Evolutionary conservation across 352 stramenopile species (phyloP), one percentile per base, ranked within the genome.

Genomic region (Phytophthora vignae): DNA sequence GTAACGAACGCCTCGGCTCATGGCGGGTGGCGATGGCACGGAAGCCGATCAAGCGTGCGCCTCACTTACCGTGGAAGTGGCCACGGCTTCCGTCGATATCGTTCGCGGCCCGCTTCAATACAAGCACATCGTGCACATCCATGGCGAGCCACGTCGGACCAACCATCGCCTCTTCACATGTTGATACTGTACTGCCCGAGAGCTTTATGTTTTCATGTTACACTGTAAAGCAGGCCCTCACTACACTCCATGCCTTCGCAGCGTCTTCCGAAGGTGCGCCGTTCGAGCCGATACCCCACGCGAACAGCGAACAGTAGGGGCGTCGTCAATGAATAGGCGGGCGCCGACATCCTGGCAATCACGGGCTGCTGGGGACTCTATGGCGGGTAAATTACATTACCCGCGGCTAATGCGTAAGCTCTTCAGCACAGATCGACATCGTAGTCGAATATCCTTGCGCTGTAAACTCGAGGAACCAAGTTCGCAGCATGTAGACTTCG

Each of bases 1-100:
- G 36, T 54, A 70, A 74, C 67, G 60, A 70, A 74, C 67, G 60
- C 15, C 60, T 14, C 63, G 15, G n/a, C 33, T 64, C 25, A 15
- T 73, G 65, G 50, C 54, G 29, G 42, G 21, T 21, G 15, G 46
- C 1, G 25, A 38, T 49, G 36, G 46, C 46, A 67, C 50, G 19
- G 38, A 46, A 36, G 27, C 58, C 65, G 59, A 72, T 72, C 65
- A 29, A 53, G 38, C 60, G 58, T 61, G 65, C 27, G 25, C 21
- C 60, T 31, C n/a, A 11, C 38, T 7, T n/a, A 9, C 29, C 14
- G 38, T n/a, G 38, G 38, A 58, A 71, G 54, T 74, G 67, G 59
- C 52, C 66, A 72, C 25, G 46, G 12, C 8, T 40, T 63, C 27
- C 27, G n/a, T 38, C 36, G 61, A 29, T 68, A 55, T 54, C 36